Conservation (phyloP, 495 filamentous ascomycete species). For the Annulohypoxylon bovei region DNA sequence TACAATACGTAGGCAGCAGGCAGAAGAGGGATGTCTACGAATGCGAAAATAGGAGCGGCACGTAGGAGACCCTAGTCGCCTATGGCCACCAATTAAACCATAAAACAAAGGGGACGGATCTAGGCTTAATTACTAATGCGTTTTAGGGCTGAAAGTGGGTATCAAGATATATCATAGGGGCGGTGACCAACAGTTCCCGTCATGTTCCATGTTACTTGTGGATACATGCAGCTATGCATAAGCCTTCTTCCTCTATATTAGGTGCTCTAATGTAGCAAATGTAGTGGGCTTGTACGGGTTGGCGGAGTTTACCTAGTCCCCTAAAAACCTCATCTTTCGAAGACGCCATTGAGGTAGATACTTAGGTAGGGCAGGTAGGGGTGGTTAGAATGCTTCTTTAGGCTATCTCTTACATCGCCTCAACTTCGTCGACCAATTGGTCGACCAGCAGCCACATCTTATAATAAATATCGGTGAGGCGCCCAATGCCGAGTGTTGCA, state of each 20-base stretch:
- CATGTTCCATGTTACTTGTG: not conserved
- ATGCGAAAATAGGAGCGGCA: slow-evolving; percentile 4
- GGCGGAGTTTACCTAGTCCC: not conserved
- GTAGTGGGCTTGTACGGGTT: not conserved
- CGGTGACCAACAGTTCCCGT: slow-evolving; percentile 2
- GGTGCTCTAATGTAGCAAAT: not conserved
- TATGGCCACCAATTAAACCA: not conserved
- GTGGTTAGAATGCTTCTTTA: too few species aligned
- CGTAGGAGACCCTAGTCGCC: not conserved
- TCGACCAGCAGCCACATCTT: not conserved
- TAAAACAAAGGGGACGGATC: not conserved
- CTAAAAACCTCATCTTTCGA: not conserved
- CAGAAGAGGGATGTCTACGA: not conserved
- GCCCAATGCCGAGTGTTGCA: not conserved
- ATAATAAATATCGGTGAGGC: too few species aligned
- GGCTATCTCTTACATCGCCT: not conserved
- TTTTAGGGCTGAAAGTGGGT: slow-evolving; percentile 5
- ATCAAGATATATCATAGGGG: not conserved
- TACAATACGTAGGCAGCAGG: slow-evolving; percentile 7
- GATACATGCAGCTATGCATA: not conserved
- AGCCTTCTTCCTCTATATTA: not conserved
- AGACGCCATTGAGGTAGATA: too few species aligned
- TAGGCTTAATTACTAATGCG: not conserved
- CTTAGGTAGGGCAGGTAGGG: too few species aligned
- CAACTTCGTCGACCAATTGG: slow-evolving; percentile 6